phyloP scores from a whole-genome alignment of 2,329 filamentous ascomycete species.

The Hypoxylon rubiginosum region DNA sequence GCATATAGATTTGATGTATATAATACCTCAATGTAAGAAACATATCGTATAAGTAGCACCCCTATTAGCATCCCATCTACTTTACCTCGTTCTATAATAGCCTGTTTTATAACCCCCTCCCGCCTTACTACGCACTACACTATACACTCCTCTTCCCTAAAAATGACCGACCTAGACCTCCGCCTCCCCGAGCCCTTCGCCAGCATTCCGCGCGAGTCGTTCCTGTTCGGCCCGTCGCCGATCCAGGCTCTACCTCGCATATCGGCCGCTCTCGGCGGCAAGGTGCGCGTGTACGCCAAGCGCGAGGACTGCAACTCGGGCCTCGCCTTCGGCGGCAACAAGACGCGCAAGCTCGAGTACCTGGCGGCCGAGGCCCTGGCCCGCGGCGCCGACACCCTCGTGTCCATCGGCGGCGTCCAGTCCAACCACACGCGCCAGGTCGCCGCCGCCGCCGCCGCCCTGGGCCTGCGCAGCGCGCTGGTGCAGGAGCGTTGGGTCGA shows the following conservation, averaged over 20 bases:
- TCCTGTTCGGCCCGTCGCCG: conserved; percentile 77
- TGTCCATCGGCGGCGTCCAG: conserved; percentile 77
- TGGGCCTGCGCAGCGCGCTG: conserved; percentile 68
- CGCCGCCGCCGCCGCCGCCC: conserved; percentile 70
- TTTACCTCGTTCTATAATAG: no score
- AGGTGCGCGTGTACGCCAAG: conserved; percentile 76
- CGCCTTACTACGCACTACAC: background rate
- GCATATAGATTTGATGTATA: background rate
- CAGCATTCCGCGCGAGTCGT: conserved; percentile 70
- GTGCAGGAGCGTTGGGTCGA: conserved; percentile 79
- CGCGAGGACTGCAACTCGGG: conserved; percentile 79
- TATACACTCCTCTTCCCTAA: no score
- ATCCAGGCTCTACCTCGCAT: conserved; percentile 77
- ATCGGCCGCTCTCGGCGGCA: conserved; percentile 69
- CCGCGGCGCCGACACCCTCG: conserved; percentile 70
- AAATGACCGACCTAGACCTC: conserved; percentile 54
- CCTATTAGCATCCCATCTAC: no score
- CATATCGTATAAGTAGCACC: no score
- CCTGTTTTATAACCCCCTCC: no score
- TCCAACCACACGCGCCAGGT: conserved; percentile 79
- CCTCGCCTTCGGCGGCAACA: conserved; percentile 77
- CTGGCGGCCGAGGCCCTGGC: conserved; percentile 73
- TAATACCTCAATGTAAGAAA: no score
- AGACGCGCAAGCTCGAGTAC: conserved; percentile 78
- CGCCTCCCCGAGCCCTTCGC: conserved; percentile 72